Base-by-base conservation (phyloP, 306 rosid species). In the Trichosanthes truncata region DNA sequence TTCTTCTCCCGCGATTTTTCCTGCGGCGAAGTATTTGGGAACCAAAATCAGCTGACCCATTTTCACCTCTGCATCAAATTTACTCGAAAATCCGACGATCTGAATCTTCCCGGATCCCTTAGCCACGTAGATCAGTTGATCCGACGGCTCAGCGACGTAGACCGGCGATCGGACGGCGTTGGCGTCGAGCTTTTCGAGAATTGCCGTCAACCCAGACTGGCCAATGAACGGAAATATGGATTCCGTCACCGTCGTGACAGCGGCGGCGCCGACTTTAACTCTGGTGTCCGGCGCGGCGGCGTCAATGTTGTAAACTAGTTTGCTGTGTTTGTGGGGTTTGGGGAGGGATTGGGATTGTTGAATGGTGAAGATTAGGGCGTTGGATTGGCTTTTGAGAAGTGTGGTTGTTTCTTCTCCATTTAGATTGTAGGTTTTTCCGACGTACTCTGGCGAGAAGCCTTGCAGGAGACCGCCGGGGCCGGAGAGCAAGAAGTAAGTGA, bases 21-120 rank as follows among this genome's bases (percentile, higher is more conserved):
- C 90, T 10, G 79, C 81, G n/a, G 80, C 88, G 49, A 85, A 88
- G 60, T 85, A 88, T 1, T 51, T 83, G 1, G 93, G 97, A 78
- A 92, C 92, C 0, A 92, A 80, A 76, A 90, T 13, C 85, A 90
- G 81, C 21, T 89, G 81, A 53, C 91, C 96, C 41, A 77, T 81
- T 80, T 81, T 76, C 20, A 90, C 91, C 46, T 84, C 62, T 40
- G 81, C 38, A 66, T 90, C 86, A 4, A 45, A 46, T 11, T 87
- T 56, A 3, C 91, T 90, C 49, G 69, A 81, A 7, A 66, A 11
- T 5, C 88, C 93, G 13, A 83, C 91, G 51, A 92, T 85, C 66
- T 92, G 89, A 48, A 90, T 13, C 52, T 60, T 79, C 6, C 93
- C 96, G 3, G 63, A 14, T 26, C 96, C 96, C 46, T 67, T 77